Percentiles rank a stretch among this genome's conserved stretches.
Evolutionary conservation across 2,329 filamentous ascomycete species (phyloP).

Genomic region (Helotiales sp.): DNA sequence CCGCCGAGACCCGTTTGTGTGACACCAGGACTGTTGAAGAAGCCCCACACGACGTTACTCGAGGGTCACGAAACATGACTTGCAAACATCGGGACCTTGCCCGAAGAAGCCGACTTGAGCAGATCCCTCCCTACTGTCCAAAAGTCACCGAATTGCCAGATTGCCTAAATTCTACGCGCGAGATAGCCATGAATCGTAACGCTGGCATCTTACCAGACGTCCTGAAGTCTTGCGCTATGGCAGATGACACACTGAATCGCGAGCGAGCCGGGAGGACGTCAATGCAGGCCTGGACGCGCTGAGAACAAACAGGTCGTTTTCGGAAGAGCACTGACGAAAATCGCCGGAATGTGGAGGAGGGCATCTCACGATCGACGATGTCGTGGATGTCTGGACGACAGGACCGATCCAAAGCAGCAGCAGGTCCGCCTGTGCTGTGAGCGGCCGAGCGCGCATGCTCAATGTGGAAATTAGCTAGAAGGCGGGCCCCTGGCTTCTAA

Average conservation of each 20-base stretch:
- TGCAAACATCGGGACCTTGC: not conserved
- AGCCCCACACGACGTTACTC: not conserved
- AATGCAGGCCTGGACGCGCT: not conserved
- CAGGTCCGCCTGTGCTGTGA: too few relatives aligned
- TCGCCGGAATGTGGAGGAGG: conserved; percentile 1
- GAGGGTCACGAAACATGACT: not conserved
- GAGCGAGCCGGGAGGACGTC: not conserved
- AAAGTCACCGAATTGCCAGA: not conserved
- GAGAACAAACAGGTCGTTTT: not conserved
- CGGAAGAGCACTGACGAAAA: not conserved
- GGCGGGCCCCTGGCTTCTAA: not conserved
- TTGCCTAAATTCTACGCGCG: not conserved
- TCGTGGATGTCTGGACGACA: not conserved
- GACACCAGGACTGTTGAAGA: not conserved
- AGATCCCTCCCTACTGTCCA: not conserved
- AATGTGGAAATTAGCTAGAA: not conserved
- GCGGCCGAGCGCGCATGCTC: not conserved
- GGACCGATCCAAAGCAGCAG: not conserved
- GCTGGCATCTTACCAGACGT: not conserved
- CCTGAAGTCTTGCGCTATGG: not conserved
- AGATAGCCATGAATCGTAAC: not conserved
- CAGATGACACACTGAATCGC: not conserved
- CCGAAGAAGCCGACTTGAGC: not conserved
- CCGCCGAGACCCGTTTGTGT: not conserved
- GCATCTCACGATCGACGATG: not conserved